These are phyloP conservation scores for Ophiorrhiza pumila DNA, from an alignment of 257 asterid species.

Conservation along the genomic window DNA sequence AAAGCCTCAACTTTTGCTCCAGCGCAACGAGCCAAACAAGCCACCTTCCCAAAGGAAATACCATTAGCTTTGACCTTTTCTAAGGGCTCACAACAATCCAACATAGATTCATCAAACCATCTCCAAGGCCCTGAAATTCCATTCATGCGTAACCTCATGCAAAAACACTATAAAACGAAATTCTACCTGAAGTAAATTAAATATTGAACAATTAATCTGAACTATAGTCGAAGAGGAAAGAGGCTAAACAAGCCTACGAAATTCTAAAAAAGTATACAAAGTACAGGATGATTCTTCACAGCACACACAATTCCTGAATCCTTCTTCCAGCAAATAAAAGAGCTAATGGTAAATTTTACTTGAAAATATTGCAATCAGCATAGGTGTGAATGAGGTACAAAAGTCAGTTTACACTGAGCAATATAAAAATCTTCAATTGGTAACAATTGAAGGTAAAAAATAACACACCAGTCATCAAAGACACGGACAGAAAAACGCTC, in stretches of 20 bases:
- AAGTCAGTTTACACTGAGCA: neutral
- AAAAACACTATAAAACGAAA: slow-evolving; percentile 5
- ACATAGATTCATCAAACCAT: slow-evolving; percentile 98
- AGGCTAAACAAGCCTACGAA: neutral
- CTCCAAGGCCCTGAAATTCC: slow-evolving; percentile 89
- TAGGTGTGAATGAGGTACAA: neutral
- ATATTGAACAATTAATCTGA: neutral
- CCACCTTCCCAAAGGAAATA: slow-evolving; percentile 88
- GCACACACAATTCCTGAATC: neutral
- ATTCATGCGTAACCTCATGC: slow-evolving; percentile 26
- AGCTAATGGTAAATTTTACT: neutral
- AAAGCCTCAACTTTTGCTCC: slow-evolving; percentile 95
- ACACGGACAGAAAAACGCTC: too few relatives aligned
- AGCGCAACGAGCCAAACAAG: slow-evolving; percentile 95
- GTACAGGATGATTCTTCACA: neutral
- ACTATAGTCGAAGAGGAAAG: neutral
- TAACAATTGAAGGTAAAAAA: too few relatives aligned
- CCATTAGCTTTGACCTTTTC: slow-evolving; percentile 92
- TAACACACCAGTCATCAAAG: too few relatives aligned
- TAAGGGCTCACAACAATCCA: slow-evolving; percentile 97
- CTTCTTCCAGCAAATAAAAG: neutral
- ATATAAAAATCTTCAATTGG: neutral
- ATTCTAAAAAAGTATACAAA: neutral
- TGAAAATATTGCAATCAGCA: neutral
- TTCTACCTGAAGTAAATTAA: neutral